Percentiles rank a stretch among this genome's conserved stretches.
Evolutionary conservation across 1,139 yeast species (phyloP).

Genomic region (Ashbya aceris): DNA sequence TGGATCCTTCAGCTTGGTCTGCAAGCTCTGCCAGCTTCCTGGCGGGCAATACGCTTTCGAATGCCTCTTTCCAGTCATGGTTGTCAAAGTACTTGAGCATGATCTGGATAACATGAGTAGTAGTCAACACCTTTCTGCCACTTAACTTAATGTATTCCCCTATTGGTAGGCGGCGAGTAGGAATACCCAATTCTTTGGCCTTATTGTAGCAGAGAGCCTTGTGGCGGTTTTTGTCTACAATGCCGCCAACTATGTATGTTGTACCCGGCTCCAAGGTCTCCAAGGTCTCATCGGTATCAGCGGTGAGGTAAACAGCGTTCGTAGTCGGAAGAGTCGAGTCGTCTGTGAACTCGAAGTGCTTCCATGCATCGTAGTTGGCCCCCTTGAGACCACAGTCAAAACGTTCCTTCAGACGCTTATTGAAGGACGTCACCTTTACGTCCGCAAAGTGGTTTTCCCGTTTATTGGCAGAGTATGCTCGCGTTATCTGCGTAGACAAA

Average conservation of each 20-base stretch:
- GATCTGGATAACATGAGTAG: constrained; percentile 87
- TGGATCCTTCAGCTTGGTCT: too few species aligned
- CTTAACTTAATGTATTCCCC: constrained; percentile 73
- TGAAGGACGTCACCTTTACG: constrained; percentile 55
- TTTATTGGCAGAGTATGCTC: constrained; percentile 73
- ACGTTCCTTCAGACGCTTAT: constrained; percentile 54
- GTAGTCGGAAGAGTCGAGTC: constrained; percentile 33
- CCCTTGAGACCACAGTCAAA: constrained; percentile 54
- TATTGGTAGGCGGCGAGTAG: constrained; percentile 76
- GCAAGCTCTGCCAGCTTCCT: constrained; percentile 43
- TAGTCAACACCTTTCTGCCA: constrained; percentile 84
- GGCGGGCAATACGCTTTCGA: constrained; percentile 74
- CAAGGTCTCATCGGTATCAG: constrained; percentile 71
- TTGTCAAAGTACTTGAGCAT: constrained; percentile 72
- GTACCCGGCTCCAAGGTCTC: constrained; percentile 52
- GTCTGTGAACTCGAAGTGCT: constrained; percentile 44
- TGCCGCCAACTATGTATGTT: constrained; percentile 88
- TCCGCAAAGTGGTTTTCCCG: constrained; percentile 52
- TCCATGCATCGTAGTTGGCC: constrained; percentile 57
- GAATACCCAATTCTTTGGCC: constrained; percentile 63
- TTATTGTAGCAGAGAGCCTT: constrained; percentile 73
- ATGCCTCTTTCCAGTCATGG: constrained; percentile 78
- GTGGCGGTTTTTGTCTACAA: constrained; percentile 90
- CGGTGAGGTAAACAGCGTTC: constrained; percentile 63
- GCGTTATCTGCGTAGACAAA: constrained; percentile 67